These are phyloP conservation scores for Bipolaris cookei DNA, from an alignment of 2,329 filamentous ascomycete species.

Conservation along the genomic window DNA sequence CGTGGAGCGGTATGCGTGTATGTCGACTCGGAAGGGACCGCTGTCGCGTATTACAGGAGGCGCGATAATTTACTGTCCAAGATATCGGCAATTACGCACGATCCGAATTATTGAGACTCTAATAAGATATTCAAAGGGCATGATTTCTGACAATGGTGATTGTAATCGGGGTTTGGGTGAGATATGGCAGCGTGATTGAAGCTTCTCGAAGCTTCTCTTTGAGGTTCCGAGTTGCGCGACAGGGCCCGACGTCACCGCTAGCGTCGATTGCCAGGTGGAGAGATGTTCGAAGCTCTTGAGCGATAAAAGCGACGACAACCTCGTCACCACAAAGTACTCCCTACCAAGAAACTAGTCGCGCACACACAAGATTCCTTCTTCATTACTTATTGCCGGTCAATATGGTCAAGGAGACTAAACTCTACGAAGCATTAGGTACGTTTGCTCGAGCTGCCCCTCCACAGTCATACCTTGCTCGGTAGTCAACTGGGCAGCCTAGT, in stretches of 20 bases:
- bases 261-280: conserved; percentile 37
- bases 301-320: conserved; percentile 37
- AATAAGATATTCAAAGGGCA: neutral
- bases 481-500: conserved; percentile 8
- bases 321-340: conserved; percentile 24
- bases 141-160: neutral
- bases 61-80: conserved; percentile 3
- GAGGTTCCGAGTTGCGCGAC: conserved; percentile 14
- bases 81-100: conserved; percentile 1
- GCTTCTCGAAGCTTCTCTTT: conserved; percentile 49
- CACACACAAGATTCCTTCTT: conserved; percentile 22
- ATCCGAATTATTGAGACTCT: neutral
- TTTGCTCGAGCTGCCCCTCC: conserved; percentile 34
- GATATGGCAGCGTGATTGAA: conserved; percentile 28
- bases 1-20: neutral
- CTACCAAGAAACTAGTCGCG: conserved; percentile 15
- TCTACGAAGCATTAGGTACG: conserved; percentile 80
- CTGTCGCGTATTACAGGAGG: neutral
- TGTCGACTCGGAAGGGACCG: neutral
- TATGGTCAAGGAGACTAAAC: conserved; percentile 95
- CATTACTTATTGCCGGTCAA: conserved; percentile 39
- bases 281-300: conserved; percentile 32
- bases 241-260: conserved; percentile 27
- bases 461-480: conserved; percentile 13
- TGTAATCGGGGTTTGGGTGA: neutral